A percentile compares a stretch with the other conserved stretches of the same genome.
Conservation (phyloP, 202 grass and related monocot genomes). For the Musa balbisiana region DNA sequence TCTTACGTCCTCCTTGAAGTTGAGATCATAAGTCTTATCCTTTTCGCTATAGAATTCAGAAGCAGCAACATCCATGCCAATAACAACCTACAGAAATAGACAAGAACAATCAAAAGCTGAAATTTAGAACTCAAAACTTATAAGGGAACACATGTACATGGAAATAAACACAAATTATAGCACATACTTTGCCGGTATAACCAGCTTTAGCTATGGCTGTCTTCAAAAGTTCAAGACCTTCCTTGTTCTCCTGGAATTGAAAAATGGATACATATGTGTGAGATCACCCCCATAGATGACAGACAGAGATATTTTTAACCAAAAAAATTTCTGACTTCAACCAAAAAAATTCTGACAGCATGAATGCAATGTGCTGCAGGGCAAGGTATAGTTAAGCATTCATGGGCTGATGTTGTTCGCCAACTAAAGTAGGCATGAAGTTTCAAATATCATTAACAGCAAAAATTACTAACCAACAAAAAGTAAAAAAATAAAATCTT, state of each 20-base stretch:
- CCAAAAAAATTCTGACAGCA: too few relatives aligned
- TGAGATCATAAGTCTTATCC: slow-evolving; percentile 88
- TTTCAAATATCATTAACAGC: too few relatives aligned
- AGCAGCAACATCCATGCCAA: slow-evolving; percentile 98
- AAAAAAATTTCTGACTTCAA: too few relatives aligned
- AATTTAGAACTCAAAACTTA: not conserved
- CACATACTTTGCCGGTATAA: slow-evolving; percentile 85
- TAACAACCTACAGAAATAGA: slow-evolving; percentile 41
- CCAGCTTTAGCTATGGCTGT: slow-evolving; percentile 85
- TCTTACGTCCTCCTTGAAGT: slow-evolving; percentile 83
- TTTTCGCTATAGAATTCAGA: slow-evolving; percentile 91
- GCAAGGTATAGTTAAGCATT: too few relatives aligned
- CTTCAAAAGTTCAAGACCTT: slow-evolving; percentile 95
- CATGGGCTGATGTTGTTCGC: too few relatives aligned
- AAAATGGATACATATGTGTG: not conserved
- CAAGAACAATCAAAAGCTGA: not conserved
- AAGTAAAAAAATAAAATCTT: too few relatives aligned
- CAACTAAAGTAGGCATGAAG: too few relatives aligned
- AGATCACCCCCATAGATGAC: not conserved
- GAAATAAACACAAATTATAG: slow-evolving; percentile 17
- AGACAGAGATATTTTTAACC: too few relatives aligned
- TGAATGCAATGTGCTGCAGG: too few relatives aligned
- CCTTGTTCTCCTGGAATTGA: slow-evolving; percentile 67
- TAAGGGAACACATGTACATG: not conserved
- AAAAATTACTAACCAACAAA: too few relatives aligned